phyloP scores from a whole-genome alignment of 371 early-diverging fungal species.

The Amoeboaphelidium occidentale region DNA sequence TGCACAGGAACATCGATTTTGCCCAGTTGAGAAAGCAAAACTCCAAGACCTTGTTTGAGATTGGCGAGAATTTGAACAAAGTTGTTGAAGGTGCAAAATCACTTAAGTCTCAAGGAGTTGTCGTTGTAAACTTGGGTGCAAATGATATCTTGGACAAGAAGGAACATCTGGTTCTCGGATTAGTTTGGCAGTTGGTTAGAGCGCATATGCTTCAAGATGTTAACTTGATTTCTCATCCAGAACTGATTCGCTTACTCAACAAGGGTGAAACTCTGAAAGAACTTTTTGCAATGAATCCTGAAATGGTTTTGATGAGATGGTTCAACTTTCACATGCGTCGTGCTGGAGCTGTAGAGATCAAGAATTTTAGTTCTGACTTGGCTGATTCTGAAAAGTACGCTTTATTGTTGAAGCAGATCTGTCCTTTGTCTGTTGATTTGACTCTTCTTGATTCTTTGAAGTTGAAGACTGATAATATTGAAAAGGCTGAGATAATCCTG shows the following conservation, averaged over 20 bases:
- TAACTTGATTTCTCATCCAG: constrained; percentile 8
- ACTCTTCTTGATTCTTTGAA: background rate
- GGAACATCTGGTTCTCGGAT: constrained; percentile 9
- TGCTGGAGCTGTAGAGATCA: background rate
- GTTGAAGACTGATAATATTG: background rate
- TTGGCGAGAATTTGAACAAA: background rate
- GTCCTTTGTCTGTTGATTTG: background rate
- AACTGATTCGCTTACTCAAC: constrained; percentile 8
- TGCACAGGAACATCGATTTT: background rate
- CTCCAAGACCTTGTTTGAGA: constrained; percentile 1
- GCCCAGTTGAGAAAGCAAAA: background rate
- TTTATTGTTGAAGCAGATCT: constrained; percentile 1
- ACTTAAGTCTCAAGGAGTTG: background rate
- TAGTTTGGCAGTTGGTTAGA: constrained; percentile 12
- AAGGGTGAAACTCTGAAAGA: constrained; percentile 1
- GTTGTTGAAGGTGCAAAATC: background rate
- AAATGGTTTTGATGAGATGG: constrained; percentile 1
- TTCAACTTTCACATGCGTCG: background rate
- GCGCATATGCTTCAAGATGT: constrained; percentile 5
- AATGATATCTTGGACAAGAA: constrained; percentile 4
- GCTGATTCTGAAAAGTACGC: constrained; percentile 1
- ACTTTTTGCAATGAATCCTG: background rate
- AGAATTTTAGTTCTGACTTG: background rate
- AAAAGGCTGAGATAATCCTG: constrained; percentile 1
- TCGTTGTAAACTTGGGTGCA: background rate